Base-by-base conservation (phyloP, 306 rosid species). In the Cicer pinnatifidum region DNA sequence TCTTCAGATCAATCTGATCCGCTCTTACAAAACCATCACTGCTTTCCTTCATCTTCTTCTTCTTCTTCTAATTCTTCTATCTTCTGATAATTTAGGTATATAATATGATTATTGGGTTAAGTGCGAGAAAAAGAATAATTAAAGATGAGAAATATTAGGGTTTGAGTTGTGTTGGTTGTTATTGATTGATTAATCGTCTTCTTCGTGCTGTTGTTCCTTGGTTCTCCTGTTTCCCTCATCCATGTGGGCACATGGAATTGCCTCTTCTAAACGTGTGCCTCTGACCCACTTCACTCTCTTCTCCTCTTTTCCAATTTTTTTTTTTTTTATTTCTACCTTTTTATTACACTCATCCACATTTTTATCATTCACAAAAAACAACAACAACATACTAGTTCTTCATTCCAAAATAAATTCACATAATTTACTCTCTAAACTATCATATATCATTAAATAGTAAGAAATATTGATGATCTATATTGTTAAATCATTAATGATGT, bases 1-100 rank as follows among this genome's bases (percentile, higher is more conserved):
- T 91, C 86, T 94, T 94, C 63, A 94, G 94, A 89, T 94, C 98
- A 88, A 94, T 94, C 89, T 94, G 97, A 88, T 94, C 98, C 3
- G 98, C 98, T 45, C 98, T 72, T 59, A 94, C 98, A 72, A 91
- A 94, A 71, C 96, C 97, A 82, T 91, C 98, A 68, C 89, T 71
- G 75, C 64, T 77, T 38, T 91, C 97, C 85, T 91, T 91, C 98
- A 91, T 17, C 19, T 17, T 17, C 19, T 17, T 89, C 82, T 63
- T 64, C 69, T 63, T 62, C 48, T 70, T 37, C 53, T 20, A 20
- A 20, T 12, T 12, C 7, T 13, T 23, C 4, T 28, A 3, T 28
- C 33, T 28, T 28, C 4, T 46, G 51, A 11, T 45, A n/a, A 45
- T 46, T 5, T 11, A 11, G 39, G 15, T 4, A 9, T 6, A 11